Conservation (phyloP, 768 basidiomycete genomes). For the Hemileccinum impolitum region DNA sequence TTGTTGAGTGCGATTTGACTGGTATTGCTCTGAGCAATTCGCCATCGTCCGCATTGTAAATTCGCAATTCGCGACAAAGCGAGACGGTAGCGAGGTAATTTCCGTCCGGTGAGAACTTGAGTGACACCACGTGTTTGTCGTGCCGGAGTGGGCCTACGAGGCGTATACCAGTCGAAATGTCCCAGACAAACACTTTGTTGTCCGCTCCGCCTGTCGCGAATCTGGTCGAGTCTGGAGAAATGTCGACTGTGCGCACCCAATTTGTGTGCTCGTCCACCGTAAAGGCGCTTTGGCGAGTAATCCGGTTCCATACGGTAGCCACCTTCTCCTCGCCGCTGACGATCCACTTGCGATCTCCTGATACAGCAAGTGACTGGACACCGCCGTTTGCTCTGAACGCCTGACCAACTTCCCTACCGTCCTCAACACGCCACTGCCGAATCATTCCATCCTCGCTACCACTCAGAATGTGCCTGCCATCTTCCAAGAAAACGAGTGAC, state of each 20-base stretch:
- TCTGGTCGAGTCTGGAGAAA: constrained; percentile 7
- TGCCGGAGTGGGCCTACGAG: constrained; percentile 12
- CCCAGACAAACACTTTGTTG: constrained; percentile 7
- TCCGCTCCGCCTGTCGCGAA: constrained; percentile 7
- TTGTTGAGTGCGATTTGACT: constrained; percentile 1
- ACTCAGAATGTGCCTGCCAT: constrained; percentile 3
- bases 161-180: constrained; percentile 3
- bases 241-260: background rate
- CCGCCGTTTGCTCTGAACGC: background rate
- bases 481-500: constrained; percentile 2
- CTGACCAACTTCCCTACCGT: constrained; percentile 5
- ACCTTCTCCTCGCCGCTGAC: constrained; percentile 2
- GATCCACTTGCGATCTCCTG: constrained; percentile 4
- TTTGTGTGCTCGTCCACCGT: constrained; percentile 1
- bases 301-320: constrained; percentile 2
- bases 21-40: background rate
- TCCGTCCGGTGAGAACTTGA: constrained; percentile 12
- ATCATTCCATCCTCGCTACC: background rate
- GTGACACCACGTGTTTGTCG: background rate
- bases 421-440: constrained; percentile 5
- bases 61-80: constrained; percentile 4
- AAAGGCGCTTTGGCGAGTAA: background rate
- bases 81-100: constrained; percentile 1
- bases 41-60: constrained; percentile 8
- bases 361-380: background rate